phyloP scores from a whole-genome alignment of 1,284 basidiomycete genomes.

The Cutaneotrichosporon mucoides region DNA sequence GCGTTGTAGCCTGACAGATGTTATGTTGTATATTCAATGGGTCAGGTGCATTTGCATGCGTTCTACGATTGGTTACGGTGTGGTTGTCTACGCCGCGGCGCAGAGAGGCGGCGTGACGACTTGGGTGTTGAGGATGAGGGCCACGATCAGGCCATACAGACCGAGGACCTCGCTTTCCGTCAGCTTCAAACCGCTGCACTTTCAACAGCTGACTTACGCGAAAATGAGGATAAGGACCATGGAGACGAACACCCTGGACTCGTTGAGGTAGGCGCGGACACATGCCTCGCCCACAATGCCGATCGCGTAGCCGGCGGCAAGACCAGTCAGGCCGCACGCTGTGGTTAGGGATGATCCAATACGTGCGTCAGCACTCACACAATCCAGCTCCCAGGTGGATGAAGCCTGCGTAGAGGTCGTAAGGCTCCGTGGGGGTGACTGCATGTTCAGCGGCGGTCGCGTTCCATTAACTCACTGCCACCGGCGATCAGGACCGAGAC shows the following conservation, averaged over 20 bases:
- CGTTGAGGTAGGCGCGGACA: conserved; percentile 55
- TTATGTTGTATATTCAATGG: background rate
- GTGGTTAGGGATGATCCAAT: background rate
- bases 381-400: conserved; percentile 92
- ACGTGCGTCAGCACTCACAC: conserved; percentile 32
- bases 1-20: conserved; percentile 1
- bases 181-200: background rate
- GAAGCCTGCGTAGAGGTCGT: conserved; percentile 72
- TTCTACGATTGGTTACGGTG: conserved; percentile 8
- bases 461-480: conserved; percentile 52
- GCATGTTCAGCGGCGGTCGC: conserved; percentile 15
- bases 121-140: conserved; percentile 55
- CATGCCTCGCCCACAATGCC: conserved; percentile 89
- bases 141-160: conserved; percentile 57
- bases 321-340: conserved; percentile 55
- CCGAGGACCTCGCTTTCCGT: conserved; percentile 45
- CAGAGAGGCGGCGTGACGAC: conserved; percentile 25
- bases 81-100: background rate
- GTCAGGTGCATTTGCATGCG: conserved; percentile 1
- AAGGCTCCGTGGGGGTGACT: conserved; percentile 60
- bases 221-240: conserved; percentile 58
- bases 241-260: conserved; percentile 67
- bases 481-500: conserved; percentile 65
- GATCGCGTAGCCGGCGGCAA: conserved; percentile 96
- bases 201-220: conserved; percentile 38